Evolutionary conservation across 2,329 filamentous ascomycete genomes (phyloP).

Genomic region (Aspergillus bombycis): DNA sequence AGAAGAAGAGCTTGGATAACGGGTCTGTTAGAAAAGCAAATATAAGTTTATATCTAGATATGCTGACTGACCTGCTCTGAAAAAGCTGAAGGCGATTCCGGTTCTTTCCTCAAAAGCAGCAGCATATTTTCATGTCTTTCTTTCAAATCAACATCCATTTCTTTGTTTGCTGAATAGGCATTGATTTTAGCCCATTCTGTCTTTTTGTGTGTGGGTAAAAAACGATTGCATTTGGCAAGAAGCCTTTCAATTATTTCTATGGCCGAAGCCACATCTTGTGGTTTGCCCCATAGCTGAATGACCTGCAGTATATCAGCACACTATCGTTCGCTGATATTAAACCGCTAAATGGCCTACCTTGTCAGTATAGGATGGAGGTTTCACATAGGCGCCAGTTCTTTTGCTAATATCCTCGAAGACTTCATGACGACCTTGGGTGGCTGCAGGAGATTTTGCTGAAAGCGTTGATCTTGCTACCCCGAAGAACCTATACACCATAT

Average conservation of each 20-base stretch:
- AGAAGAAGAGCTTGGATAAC: constrained; percentile 39
- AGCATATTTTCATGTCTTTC: constrained; percentile 28
- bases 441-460: constrained; percentile 3
- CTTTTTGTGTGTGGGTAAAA: constrained; percentile 17
- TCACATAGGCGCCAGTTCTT: constrained; percentile 32
- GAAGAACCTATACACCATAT: constrained; percentile 19
- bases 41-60: background rate
- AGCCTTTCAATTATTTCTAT: constrained; percentile 23
- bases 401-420: constrained; percentile 31
- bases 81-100: constrained; percentile 24
- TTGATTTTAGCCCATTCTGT: constrained; percentile 28
- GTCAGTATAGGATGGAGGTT: constrained; percentile 28
- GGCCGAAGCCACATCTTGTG: constrained; percentile 27
- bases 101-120: constrained; percentile 30
- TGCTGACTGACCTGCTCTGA: constrained; percentile 30
- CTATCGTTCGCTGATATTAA: background rate
- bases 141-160: constrained; percentile 25
- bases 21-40: constrained; percentile 1
- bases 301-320: constrained; percentile 20
- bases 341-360: constrained; percentile 19
- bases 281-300: constrained; percentile 32
- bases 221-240: constrained; percentile 21
- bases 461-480: constrained; percentile 19
- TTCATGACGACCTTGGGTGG: constrained; percentile 20
- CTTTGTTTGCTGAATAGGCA: constrained; percentile 29